Evolutionary conservation across 768 basidiomycete species (phyloP).

Genomic region (Mycena alexandri): DNA sequence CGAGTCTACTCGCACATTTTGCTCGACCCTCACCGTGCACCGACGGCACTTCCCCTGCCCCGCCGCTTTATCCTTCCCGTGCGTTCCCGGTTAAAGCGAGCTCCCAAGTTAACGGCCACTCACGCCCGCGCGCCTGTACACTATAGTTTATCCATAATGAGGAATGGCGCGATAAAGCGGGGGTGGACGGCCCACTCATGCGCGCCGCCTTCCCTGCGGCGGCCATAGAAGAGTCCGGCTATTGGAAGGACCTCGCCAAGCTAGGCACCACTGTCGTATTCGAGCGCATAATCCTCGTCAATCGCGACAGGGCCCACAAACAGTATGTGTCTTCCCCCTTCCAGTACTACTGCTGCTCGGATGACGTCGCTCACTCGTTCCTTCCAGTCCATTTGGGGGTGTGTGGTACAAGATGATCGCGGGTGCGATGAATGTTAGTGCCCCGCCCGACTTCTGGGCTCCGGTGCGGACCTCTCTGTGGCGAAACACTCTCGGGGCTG

Average conservation of each 20-base stretch:
- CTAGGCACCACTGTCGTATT: constrained; percentile 67
- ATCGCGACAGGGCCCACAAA: constrained; percentile 72
- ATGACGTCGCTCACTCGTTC: constrained; percentile 11
- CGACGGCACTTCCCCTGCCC: constrained; percentile 36
- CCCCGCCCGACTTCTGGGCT: constrained; percentile 49
- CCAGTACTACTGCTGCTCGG: constrained; percentile 1
- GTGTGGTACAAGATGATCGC: constrained; percentile 54
- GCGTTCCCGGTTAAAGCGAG: constrained; percentile 24
- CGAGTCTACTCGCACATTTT: constrained; percentile 50
- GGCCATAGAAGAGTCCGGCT: constrained; percentile 67
- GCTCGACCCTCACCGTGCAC: not conserved
- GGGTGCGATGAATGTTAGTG: constrained; percentile 48
- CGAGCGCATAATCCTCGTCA: constrained; percentile 70
- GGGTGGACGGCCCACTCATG: constrained; percentile 73
- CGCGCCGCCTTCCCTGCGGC: constrained; percentile 73
- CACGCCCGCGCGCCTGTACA: not conserved
- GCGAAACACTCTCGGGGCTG: constrained; percentile 49
- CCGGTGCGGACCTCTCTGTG: constrained; percentile 49
- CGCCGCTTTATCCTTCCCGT: constrained; percentile 54
- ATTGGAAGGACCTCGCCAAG: constrained; percentile 72
- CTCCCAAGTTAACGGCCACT: not conserved
- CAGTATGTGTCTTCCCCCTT: constrained; percentile 45
- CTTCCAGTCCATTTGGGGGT: constrained; percentile 43
- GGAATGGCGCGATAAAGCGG: constrained; percentile 71
- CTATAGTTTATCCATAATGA: constrained; percentile 42